Conservation (phyloP, 805 yeast genomes). For the Scheffersomyces ergatensis region DNA sequence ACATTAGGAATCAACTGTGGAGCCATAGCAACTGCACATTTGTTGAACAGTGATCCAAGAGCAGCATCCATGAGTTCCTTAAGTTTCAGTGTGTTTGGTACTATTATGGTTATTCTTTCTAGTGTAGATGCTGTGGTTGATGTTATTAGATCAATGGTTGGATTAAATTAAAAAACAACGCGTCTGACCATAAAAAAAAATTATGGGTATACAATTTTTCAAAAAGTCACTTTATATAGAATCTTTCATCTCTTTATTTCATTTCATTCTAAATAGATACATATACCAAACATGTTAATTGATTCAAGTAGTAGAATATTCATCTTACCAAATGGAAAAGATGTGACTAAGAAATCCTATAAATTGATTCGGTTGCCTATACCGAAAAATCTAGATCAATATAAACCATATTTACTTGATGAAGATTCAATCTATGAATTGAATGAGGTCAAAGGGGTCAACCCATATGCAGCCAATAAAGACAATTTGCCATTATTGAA, state of each 20-base stretch:
- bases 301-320: conserved; percentile 12
- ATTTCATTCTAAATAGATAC: no score
- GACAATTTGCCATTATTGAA: conserved; percentile 20
- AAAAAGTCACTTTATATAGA: no score
- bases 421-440: conserved; percentile 34
- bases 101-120: conserved; percentile 66
- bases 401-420: conserved; percentile 11
- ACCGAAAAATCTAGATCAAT: conserved; percentile 1
- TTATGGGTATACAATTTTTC: no score
- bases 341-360: conserved; percentile 2
- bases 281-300: conserved; percentile 3
- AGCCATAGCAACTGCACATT: conserved; percentile 79
- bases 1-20: conserved; percentile 78
- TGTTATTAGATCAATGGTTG: conserved; percentile 17
- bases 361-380: conserved; percentile 11
- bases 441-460: conserved; percentile 34
- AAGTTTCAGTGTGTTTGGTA: conserved; percentile 70
- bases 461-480: conserved; percentile 25
- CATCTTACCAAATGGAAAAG: conserved; percentile 9
- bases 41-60: conserved; percentile 66
- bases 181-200: no score
- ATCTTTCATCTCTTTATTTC: no score
- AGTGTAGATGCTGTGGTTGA: conserved; percentile 45
- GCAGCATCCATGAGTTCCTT: conserved; percentile 79
- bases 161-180: conserved; percentile 10